A percentile compares a stretch with the other conserved stretches of the same genome.
Evolutionary conservation across 768 basidiomycete genomes (phyloP).

Genomic region (Leccinellum luteum): DNA sequence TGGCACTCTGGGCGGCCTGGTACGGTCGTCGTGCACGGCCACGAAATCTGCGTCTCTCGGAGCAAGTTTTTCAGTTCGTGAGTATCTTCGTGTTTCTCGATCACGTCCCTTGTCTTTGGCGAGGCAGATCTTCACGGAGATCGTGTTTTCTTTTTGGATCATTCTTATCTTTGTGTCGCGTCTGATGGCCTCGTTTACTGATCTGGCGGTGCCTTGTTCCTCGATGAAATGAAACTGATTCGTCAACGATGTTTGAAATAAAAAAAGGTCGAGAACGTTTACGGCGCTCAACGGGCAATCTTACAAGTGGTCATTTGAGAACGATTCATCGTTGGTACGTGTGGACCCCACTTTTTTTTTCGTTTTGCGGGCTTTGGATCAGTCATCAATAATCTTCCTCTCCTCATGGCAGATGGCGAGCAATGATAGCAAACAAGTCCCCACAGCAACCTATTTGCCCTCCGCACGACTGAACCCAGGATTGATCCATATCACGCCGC

Average conservation of each 20-base stretch:
- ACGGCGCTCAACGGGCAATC: slow-evolving; percentile 34
- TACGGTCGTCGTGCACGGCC: slow-evolving; percentile 27
- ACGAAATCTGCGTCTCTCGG: slow-evolving; percentile 22
- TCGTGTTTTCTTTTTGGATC: slow-evolving; percentile 6
- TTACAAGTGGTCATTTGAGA: slow-evolving; percentile 35
- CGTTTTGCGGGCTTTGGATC: neutral
- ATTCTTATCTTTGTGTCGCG: neutral
- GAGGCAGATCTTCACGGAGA: neutral
- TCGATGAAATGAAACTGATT: neutral
- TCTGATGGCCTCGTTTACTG: neutral
- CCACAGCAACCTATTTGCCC: slow-evolving; percentile 30
- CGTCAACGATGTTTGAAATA: neutral
- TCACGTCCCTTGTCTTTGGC: neutral
- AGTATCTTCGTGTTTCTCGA: slow-evolving; percentile 13
- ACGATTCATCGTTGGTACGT: slow-evolving; percentile 31
- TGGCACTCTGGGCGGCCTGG: slow-evolving; percentile 32
- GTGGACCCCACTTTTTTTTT: neutral
- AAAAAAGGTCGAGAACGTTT: slow-evolving; percentile 31
- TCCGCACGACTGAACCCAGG: slow-evolving; percentile 27
- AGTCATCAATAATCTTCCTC: neutral
- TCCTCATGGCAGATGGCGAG: slow-evolving; percentile 26
- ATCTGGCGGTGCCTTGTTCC: neutral
- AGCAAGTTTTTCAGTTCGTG: slow-evolving; percentile 32
- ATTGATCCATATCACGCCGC: slow-evolving; percentile 32
- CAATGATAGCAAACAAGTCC: slow-evolving; percentile 33